Evolutionary conservation across 2,329 filamentous ascomycete genomes (phyloP).

Genomic region (Clarireedia sp.): DNA sequence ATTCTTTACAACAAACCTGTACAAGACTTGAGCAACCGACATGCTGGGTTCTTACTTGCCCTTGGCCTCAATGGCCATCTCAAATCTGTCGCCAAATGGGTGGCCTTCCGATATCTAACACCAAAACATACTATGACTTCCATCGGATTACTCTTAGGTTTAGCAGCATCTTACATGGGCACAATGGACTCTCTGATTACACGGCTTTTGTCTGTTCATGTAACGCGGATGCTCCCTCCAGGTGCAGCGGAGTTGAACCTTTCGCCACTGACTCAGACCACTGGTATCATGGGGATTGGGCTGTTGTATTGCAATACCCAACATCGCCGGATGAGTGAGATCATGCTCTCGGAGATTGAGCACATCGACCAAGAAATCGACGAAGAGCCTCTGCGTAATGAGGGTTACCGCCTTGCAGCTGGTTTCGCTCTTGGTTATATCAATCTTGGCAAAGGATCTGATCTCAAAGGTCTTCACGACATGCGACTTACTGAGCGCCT

Average conservation of each 20-base stretch:
- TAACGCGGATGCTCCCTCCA: conserved; percentile 85
- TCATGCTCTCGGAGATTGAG: conserved; percentile 97
- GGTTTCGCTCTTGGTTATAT: conserved; percentile 91
- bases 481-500: conserved; percentile 89
- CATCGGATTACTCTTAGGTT: conserved; percentile 82
- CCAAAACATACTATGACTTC: conserved; percentile 99
- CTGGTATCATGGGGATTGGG: conserved; percentile 94
- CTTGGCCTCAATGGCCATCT: conserved; percentile 90
- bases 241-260: conserved; percentile 92
- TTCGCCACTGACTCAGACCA: conserved; percentile 87
- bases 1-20: conserved; percentile 93
- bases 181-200: conserved; percentile 98
- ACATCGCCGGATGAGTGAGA: conserved; percentile 96
- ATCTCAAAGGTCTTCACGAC: conserved; percentile 82
- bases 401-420: conserved; percentile 92
- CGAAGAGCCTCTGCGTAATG: conserved; percentile 77
- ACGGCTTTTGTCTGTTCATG: conserved; percentile 85
- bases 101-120: conserved; percentile 98
- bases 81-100: conserved; percentile 92
- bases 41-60: conserved; percentile 86
- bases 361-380: conserved; percentile 74
- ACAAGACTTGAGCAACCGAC: conserved; percentile 84
- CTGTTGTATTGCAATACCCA: conserved; percentile 91
- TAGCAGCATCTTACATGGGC: conserved; percentile 88
- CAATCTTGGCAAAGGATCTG: conserved; percentile 84